Evolutionary conservation across 73 alveolate species (phyloP).

Genomic region (Durusdinium trenchii): DNA sequence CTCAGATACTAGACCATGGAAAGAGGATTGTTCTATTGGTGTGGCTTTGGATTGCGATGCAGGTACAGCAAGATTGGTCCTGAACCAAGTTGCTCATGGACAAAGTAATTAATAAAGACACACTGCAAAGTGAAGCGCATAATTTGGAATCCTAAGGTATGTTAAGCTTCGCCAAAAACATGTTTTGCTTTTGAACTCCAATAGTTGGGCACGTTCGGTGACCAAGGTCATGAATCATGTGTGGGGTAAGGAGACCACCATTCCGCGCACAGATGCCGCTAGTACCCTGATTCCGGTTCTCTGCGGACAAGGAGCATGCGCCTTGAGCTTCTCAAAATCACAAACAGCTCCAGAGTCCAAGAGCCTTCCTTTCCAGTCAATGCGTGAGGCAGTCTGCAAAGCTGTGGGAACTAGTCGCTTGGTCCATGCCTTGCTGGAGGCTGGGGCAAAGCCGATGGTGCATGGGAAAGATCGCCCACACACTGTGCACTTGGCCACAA

Average conservation of each 20-base stretch:
- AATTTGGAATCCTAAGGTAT: neutral
- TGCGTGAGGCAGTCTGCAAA: slow-evolving; percentile 14
- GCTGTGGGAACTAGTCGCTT: slow-evolving; percentile 45
- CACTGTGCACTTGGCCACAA: slow-evolving; percentile 19
- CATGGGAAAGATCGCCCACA: neutral
- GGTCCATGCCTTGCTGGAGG: slow-evolving; percentile 69
- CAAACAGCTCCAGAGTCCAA: neutral
- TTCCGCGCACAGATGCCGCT: neutral
- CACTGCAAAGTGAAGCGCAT: neutral
- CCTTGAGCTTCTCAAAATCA: neutral
- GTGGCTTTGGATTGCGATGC: slow-evolving; percentile 74
- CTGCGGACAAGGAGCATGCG: slow-evolving; percentile 56
- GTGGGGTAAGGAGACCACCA: neutral
- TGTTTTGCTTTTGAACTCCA: neutral
- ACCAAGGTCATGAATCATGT: neutral
- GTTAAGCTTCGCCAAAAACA: no score
- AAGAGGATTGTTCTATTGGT: slow-evolving; percentile 22
- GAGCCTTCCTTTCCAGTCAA: slow-evolving; percentile 30
- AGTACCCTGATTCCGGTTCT: slow-evolving; percentile 18
- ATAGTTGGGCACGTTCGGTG: neutral
- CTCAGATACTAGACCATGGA: slow-evolving; percentile 62
- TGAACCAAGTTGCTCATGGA: no score
- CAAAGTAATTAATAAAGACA: no score
- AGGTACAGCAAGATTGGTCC: slow-evolving; percentile 21
- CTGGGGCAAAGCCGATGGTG: slow-evolving; percentile 14